phyloP scores from a whole-genome alignment of 2,329 filamentous ascomycete genomes.

The Aspergillus sojae region DNA sequence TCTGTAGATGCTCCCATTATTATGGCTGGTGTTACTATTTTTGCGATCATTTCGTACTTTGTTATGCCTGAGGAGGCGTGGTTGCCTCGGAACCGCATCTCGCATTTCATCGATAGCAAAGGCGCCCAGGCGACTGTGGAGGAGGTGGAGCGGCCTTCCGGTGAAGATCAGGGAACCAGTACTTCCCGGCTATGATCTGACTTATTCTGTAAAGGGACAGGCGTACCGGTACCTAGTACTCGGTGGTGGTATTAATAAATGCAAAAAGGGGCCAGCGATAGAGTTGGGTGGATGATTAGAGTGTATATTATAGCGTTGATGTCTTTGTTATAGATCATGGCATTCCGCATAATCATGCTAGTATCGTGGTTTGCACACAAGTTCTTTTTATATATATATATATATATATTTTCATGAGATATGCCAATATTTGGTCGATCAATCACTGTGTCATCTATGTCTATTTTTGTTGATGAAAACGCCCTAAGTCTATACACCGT shows the following conservation, averaged over 20 bases:
- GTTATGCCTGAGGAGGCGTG: conserved; percentile 51
- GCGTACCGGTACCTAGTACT: too few relatives aligned
- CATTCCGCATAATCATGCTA: neutral
- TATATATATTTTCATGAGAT: neutral
- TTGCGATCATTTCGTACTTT: conserved; percentile 53
- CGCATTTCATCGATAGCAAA: conserved; percentile 46
- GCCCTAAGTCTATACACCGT: neutral
- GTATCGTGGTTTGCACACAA: neutral
- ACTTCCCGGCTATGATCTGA: neutral
- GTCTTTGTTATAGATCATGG: neutral
- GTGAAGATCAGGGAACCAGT: neutral
- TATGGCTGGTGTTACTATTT: conserved; percentile 53
- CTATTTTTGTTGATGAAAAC: neutral
- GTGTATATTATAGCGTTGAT: neutral
- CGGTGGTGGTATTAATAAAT: neutral
- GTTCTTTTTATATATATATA: neutral
- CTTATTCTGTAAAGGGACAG: neutral
- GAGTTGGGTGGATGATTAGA: neutral
- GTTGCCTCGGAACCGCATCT: conserved; percentile 50
- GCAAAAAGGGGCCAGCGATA: neutral
- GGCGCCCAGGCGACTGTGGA: conserved; percentile 32
- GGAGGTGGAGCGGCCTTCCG: conserved; percentile 21
- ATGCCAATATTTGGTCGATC: neutral
- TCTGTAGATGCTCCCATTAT: conserved; percentile 52
- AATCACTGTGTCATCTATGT: neutral